Base-by-base conservation (phyloP, 129 eudicot species). In the Calendula officinalis region DNA sequence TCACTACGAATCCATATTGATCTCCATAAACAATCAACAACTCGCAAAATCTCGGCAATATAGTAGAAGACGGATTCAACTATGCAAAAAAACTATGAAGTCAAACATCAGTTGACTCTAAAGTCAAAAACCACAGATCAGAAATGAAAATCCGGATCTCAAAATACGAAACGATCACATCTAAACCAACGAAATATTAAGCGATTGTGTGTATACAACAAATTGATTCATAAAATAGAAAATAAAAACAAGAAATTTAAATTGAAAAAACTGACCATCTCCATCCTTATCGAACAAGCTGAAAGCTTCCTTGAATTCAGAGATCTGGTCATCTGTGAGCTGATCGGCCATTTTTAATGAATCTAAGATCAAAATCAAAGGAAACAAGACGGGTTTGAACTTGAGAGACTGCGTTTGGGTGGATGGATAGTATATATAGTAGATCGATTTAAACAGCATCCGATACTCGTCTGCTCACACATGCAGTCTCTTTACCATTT, bases 301-400 rank as follows among this genome's bases (percentile, higher is more conserved):
- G 74, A 81, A 81, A 41, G 86, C 86, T 53, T 81, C 86, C 74
- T 81, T 81, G 74, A 81, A 81, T 46, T 81, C 86, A 4, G 86
- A 81, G 80, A 81, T 81, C 83, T 81, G 86, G 40, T 81, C 86
- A 50, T 81, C 80, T n/a, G 86, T 81, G 10, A 81, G 79, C 75
- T 81, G 86, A 64, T 77, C 83, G 56, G 86, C 80, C 86, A 81
- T 53, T 7, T 57, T 33, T 52, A 4, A 7, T 11, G 7, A 56
- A 56, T 56, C 47, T 57, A 4, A 5, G 59, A 57, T 16, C 36
- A 57, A 69, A 33, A 34, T 4, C 3, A 3, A 14, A 56, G n/a
- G 44, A 43, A 56, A 43, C 10, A 22, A 27, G 56, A 69, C 6
- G 30, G 30, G 30, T 22, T 22, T 22, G 30, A 51, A 51, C 30